phyloP scores from a whole-genome alignment of 345 rosid genomes.

The Syzygium oleosum region DNA sequence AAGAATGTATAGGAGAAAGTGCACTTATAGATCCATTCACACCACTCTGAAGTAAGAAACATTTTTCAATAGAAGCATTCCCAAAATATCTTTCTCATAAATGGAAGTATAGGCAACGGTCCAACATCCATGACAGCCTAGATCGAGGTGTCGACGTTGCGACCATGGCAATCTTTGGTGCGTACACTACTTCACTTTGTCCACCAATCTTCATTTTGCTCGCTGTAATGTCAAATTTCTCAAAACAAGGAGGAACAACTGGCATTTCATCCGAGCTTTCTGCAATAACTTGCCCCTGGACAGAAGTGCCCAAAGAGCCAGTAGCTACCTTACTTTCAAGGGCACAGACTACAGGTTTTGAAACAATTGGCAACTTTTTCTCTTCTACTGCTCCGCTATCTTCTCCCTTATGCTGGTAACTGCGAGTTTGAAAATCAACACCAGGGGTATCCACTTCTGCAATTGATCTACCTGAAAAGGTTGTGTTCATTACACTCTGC shows the following conservation, averaged over 20 bases:
- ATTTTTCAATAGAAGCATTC: too few species aligned
- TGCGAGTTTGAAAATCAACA: not conserved
- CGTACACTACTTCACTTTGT: not conserved
- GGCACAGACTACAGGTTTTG: not conserved
- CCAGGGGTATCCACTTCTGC: not conserved
- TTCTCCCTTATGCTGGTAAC: conserved; percentile 3
- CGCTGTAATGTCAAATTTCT: not conserved
- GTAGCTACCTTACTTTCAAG: not conserved
- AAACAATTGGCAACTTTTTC: not conserved
- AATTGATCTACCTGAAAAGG: not conserved
- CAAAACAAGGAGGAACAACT: conserved; percentile 11
- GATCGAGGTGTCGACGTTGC: not conserved
- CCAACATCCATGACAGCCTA: not conserved
- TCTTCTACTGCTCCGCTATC: not conserved
- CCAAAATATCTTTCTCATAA: too few species aligned
- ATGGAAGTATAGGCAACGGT: not conserved
- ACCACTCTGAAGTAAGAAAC: not conserved
- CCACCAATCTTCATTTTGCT: not conserved
- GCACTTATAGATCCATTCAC: not conserved
- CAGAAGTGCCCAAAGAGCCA: not conserved
- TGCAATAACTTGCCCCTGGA: not conserved
- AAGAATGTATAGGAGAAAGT: not conserved
- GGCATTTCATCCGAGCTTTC: conserved; percentile 12
- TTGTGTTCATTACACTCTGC: conserved; percentile 13
- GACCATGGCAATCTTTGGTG: not conserved